Conservation (phyloP, 352 stramenopile genomes). For the Phytophthora ohioensis region DNA sequence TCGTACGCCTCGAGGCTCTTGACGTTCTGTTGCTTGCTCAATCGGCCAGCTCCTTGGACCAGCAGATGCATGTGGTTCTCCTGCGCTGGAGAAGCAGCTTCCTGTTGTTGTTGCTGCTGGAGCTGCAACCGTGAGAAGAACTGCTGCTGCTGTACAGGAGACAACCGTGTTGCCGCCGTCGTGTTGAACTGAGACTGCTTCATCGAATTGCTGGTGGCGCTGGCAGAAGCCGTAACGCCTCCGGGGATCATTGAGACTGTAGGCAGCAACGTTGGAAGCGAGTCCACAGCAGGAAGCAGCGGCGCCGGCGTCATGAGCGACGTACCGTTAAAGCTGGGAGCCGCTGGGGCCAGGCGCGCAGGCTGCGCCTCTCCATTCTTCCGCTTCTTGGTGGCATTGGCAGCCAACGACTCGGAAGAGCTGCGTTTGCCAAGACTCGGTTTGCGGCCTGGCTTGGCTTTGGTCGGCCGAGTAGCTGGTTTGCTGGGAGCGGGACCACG, state of each 20-base stretch:
- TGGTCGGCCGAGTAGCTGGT: slow-evolving; percentile 15
- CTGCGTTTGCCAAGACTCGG: slow-evolving; percentile 32
- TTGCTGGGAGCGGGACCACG: slow-evolving; percentile 19
- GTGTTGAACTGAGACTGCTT: slow-evolving; percentile 37
- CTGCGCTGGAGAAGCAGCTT: slow-evolving; percentile 14
- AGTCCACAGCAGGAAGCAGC: slow-evolving; percentile 48
- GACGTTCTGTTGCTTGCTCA: slow-evolving; percentile 69
- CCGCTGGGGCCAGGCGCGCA: slow-evolving; percentile 32
- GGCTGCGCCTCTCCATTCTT: slow-evolving; percentile 30
- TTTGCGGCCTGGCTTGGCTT: slow-evolving; percentile 33
- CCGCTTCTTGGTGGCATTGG: slow-evolving; percentile 38
- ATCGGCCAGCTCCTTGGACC: slow-evolving; percentile 59
- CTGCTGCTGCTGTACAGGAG: slow-evolving; percentile 39
- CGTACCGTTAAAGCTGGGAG: slow-evolving; percentile 24
- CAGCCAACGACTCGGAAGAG: slow-evolving; percentile 24
- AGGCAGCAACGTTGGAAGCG: slow-evolving; percentile 65
- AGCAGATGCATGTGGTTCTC: slow-evolving; percentile 79
- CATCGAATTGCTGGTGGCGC: slow-evolving; percentile 22
- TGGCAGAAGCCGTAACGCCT: slow-evolving; percentile 8
- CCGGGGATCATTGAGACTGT: slow-evolving; percentile 45
- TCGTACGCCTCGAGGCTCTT: slow-evolving; percentile 68
- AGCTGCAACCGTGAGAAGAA: slow-evolving; percentile 58
- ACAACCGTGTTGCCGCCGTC: slow-evolving; percentile 27
- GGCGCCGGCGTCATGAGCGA: slow-evolving; percentile 49
- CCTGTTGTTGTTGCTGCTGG: slow-evolving; percentile 29